Evolutionary conservation across 2,329 filamentous ascomycete species (phyloP), one percentile per base, ranked within the genome.

Genomic region (Sporothrix luriei): DNA sequence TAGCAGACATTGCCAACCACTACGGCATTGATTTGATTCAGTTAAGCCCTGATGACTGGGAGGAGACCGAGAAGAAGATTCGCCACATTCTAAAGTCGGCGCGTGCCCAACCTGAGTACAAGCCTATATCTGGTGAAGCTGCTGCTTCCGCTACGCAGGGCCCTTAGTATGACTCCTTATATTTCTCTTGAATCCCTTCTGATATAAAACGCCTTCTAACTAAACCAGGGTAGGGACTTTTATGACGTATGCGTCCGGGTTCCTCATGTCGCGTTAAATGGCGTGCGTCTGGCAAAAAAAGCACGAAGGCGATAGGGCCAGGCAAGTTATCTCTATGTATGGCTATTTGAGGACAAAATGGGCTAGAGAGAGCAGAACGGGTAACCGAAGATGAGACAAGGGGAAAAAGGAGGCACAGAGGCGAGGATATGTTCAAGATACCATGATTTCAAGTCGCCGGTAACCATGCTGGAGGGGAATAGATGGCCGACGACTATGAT

Each of bases 11-110:
- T 76, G 90, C 91, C 70, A 81, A 85, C 16, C 90, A 91, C 78
- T 97, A 96, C 79, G 85, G 87, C 70, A 93, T 95, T 57, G 88
- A 93, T 74, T 87, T 97, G 71, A 88, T 92, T 61, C 89, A 90
- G 74, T 87, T 99, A 64, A 89, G 93, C 73, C 92, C 92, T 2
- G 86, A 89, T 33, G 93, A 99, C 78, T 97, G 94, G 94, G 95
- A 98, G 76, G 84, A 88, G 70, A 93, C 95, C 0, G 94, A 98
- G 82, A 86, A 88, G 61, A 87, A 89, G 73, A 91, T 97, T 70
- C 92, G 96, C 80, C 85, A 85, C 68, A 89, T 94, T 68, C 92
- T 94, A 83, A 93, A 92, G 82, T 88, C 86, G 72, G 88, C 85
- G 74, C 82, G 87, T 73, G 86, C 87, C 29, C 84, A 87, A 77